Conservation (phyloP, 306 rosid genomes). For the Albizia julibrissin region DNA sequence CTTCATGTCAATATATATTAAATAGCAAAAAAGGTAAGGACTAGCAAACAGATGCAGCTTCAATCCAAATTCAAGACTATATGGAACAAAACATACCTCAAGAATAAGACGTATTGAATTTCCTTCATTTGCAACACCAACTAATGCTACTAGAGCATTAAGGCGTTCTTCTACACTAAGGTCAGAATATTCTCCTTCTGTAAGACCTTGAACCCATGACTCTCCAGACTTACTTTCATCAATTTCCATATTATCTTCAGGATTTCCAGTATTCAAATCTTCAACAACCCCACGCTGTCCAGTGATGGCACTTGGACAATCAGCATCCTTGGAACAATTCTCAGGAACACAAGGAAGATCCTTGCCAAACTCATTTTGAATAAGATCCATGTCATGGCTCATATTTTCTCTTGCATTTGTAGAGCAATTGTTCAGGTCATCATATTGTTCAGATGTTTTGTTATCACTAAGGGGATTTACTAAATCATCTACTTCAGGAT, state of each 20-base stretch:
- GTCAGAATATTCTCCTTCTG: conserved; percentile 94
- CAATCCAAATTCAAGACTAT: neutral
- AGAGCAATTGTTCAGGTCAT: conserved; percentile 47
- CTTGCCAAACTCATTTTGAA: conserved; percentile 57
- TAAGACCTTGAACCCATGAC: conserved; percentile 95
- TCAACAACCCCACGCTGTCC: conserved; percentile 44
- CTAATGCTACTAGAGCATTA: conserved; percentile 77
- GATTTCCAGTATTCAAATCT: conserved; percentile 43
- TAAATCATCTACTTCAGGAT: conserved; percentile 87
- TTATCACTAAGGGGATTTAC: conserved; percentile 57
- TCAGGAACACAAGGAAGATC: conserved; percentile 54
- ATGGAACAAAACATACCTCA: conserved; percentile 61
- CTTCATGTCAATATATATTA: conserved; percentile 39
- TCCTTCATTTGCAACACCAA: conserved; percentile 98
- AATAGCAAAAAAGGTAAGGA: conserved; percentile 11
- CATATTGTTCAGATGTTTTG: conserved; percentile 51
- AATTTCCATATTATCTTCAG: conserved; percentile 86
- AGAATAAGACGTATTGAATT: conserved; percentile 89
- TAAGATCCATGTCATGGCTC: conserved; percentile 45
- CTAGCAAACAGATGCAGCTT: neutral
- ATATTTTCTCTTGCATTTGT: conserved; percentile 59
- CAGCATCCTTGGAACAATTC: conserved; percentile 58
- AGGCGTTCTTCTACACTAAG: conserved; percentile 96
- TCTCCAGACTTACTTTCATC: conserved; percentile 97
- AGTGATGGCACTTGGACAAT: conserved; percentile 43